Base-by-base conservation (phyloP, 2,329 filamentous ascomycete genomes). In the Mycosphaerella arachidis region DNA sequence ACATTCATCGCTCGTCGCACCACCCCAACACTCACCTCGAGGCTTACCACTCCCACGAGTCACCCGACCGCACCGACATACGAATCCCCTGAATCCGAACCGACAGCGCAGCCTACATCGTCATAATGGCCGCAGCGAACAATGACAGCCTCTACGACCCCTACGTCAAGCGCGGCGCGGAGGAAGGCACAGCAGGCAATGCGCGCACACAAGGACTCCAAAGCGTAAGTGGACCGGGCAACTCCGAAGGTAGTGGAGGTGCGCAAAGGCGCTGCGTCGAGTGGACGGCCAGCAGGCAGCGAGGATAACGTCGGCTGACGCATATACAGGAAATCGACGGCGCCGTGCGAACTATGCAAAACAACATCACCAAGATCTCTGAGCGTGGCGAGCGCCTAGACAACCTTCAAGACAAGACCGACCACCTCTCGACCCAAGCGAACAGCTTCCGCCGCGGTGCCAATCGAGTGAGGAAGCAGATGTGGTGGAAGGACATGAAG, bases 401-500 rank as follows among this genome's bases (percentile, higher is more conserved):
- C 76, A 87, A 87, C 53, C 86, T 97, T 63, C 90, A 96, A 79
- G 89, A 94, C 77, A 96, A 96, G 84, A 97, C 90, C 67, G 79
- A 97, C 80, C 95, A 96, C 79, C 84, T 99, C 68, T 92, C 92
- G 62, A 86, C 88, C 65, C 96, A 92, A 37, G 93, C 94, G 61
- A 92, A 96, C 77, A 92, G 91, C 64, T 99, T 99, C 85, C 91
- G 92, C 72, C 88, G 92, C 68, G 93, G 94, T 66, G 94, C 95
- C 78, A 99, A 97, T 82, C 84, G 91, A 71, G 93, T 99, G 70
- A 87, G 94, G 77, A 81, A 81, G 78, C 88, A 96, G 78, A 97
- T 97, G 93, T 97, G 93, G 93, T 97, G 92, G 93, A 97, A 97
- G 85, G 93, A 97, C 74, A 96, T 97, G 91, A 97, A 97, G 86